These are phyloP conservation scores for Choiromyces venosus DNA, from an alignment of 495 filamentous ascomycete species.

Conservation along the genomic window DNA sequence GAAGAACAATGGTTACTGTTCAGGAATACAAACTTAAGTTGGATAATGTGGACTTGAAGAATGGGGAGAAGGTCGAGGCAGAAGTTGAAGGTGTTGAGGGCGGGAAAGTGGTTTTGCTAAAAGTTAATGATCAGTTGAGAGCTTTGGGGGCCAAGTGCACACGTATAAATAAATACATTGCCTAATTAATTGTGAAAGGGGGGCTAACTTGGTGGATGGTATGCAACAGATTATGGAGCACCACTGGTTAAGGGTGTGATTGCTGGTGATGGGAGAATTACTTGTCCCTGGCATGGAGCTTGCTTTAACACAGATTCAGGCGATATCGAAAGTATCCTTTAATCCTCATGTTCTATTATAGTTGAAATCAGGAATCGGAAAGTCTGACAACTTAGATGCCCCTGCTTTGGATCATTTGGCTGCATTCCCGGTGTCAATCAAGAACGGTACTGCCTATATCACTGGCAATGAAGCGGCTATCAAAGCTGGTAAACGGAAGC, in stretches of 20 bases:
- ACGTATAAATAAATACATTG: conserved; percentile 52
- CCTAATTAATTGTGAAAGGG: no score
- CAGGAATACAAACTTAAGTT: conserved; percentile 82
- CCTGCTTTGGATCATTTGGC: conserved; percentile 77
- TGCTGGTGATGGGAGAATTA: conserved; percentile 72
- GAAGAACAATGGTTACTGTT: conserved; percentile 28
- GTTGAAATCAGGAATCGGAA: conserved; percentile 31
- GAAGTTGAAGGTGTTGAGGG: conserved; percentile 83
- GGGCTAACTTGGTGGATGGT: background rate
- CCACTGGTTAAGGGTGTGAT: conserved; percentile 79
- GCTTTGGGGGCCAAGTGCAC: conserved; percentile 85
- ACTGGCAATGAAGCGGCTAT: conserved; percentile 73
- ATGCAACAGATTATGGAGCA: conserved; percentile 49
- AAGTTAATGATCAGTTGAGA: conserved; percentile 65
- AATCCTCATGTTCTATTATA: background rate
- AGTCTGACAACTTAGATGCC: conserved; percentile 50
- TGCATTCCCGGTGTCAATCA: conserved; percentile 72
- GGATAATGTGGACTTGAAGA: conserved; percentile 62
- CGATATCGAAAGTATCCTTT: conserved; percentile 63
- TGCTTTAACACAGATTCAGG: conserved; percentile 88
- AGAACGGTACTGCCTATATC: conserved; percentile 76
- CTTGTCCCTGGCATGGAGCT: conserved; percentile 76
- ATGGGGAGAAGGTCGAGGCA: conserved; percentile 76
- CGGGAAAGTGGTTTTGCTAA: conserved; percentile 79
- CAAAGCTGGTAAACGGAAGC: conserved; percentile 64